Conservation (phyloP, 2,329 filamentous ascomycete genomes). For the Pochonia chlamydosporia region DNA sequence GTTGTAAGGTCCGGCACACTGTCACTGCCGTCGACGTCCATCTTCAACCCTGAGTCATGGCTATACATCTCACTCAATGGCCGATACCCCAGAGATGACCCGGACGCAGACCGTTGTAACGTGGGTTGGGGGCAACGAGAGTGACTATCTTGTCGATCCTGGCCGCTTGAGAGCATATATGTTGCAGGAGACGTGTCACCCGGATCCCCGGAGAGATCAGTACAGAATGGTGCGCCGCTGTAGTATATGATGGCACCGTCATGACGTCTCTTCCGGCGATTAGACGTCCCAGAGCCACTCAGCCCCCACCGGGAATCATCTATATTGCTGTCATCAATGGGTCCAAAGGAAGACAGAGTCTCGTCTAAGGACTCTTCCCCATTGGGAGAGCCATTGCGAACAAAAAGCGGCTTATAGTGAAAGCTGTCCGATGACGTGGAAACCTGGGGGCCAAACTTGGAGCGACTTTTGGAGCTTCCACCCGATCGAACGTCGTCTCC, state of each 20-base stretch:
- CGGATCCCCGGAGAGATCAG: constrained; percentile 67
- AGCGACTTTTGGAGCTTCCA: constrained; percentile 29
- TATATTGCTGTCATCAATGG: constrained; percentile 41
- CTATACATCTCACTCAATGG: constrained; percentile 39
- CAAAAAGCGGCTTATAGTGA: constrained; percentile 60
- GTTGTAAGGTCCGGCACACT: constrained; percentile 24
- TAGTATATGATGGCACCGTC: constrained; percentile 82
- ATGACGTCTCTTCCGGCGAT: constrained; percentile 47
- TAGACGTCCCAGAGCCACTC: constrained; percentile 42
- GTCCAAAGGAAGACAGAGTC: constrained; percentile 42
- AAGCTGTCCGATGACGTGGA: constrained; percentile 42
- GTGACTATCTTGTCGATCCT: constrained; percentile 23
- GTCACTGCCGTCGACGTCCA: constrained; percentile 22
- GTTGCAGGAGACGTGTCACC: constrained; percentile 42
- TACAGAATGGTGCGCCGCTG: constrained; percentile 72
- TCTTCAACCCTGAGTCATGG: constrained; percentile 15
- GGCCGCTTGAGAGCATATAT: constrained; percentile 41
- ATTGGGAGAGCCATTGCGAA: constrained; percentile 41
- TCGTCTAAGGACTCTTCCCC: constrained; percentile 43
- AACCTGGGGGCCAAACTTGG: constrained; percentile 32
- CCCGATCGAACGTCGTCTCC: constrained; percentile 28
- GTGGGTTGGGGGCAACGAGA: constrained; percentile 17
- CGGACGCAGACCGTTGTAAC: constrained; percentile 40
- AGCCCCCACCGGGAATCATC: constrained; percentile 40
- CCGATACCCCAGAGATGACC: constrained; percentile 42